Evolutionary conservation across 768 basidiomycete species (phyloP).

Genomic region (Xerocomellus dryophilus): DNA sequence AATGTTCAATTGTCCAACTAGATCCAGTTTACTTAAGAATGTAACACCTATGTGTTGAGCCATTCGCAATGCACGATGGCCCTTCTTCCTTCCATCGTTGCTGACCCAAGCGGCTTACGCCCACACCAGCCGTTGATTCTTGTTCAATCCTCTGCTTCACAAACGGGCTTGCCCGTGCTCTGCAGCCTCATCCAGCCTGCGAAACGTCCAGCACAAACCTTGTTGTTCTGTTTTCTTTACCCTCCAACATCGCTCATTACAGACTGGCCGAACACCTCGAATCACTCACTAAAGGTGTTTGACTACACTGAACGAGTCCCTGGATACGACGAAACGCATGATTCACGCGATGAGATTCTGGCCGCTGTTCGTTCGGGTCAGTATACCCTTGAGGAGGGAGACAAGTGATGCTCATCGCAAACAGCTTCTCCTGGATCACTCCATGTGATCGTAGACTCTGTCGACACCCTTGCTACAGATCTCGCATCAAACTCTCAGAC

Average conservation of each 20-base stretch:
- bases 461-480: conserved; percentile 63
- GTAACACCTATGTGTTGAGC: neutral
- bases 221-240: conserved; percentile 59
- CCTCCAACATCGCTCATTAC: conserved; percentile 48
- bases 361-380: conserved; percentile 39
- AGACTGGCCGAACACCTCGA: conserved; percentile 18
- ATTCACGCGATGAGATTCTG: conserved; percentile 39
- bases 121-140: conserved; percentile 47
- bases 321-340: conserved; percentile 45
- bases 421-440: conserved; percentile 47
- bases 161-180: conserved; percentile 56
- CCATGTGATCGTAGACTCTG: conserved; percentile 67
- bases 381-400: neutral
- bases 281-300: conserved; percentile 36
- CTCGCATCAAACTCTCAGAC: conserved; percentile 51
- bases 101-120: conserved; percentile 16
- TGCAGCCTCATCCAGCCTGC: conserved; percentile 40
- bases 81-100: conserved; percentile 28
- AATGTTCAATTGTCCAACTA: neutral
- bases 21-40: neutral
- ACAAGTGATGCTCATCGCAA: conserved; percentile 4
- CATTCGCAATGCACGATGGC: conserved; percentile 22
- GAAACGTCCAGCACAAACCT: conserved; percentile 21
- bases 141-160: conserved; percentile 57
- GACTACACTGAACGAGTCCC: conserved; percentile 53